Evolutionary conservation across 2,329 filamentous ascomycete genomes (phyloP).

Genomic region (Thelonectria blattea): DNA sequence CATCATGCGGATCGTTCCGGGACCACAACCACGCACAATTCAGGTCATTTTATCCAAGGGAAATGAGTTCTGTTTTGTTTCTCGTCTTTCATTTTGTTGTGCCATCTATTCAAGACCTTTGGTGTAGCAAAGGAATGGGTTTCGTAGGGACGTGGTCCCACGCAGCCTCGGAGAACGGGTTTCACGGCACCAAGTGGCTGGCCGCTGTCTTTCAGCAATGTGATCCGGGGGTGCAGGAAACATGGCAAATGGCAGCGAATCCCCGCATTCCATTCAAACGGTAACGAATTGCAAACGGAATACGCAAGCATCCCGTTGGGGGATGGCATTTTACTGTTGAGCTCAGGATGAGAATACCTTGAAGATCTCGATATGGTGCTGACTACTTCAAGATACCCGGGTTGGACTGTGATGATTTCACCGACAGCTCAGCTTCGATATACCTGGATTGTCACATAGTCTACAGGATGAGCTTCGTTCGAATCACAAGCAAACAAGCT

Average conservation of each 20-base stretch:
- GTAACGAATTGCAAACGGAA: neutral
- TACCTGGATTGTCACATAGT: no score
- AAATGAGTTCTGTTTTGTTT: conserved; percentile 8
- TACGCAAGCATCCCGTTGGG: neutral
- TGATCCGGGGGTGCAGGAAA: neutral
- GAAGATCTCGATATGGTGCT: neutral
- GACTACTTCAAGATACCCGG: neutral
- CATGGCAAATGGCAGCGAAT: neutral
- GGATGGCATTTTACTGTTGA: neutral
- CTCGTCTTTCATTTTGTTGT: neutral
- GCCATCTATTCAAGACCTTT: neutral
- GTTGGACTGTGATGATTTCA: neutral
- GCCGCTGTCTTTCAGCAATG: neutral
- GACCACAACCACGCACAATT: neutral
- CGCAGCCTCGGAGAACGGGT: conserved; percentile 9
- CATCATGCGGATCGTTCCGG: conserved; percentile 18
- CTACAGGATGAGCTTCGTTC: no score
- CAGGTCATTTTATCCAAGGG: conserved; percentile 6
- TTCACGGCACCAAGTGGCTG: conserved; percentile 13
- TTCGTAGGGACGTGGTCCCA: neutral
- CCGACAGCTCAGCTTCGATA: no score
- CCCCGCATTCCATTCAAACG: neutral
- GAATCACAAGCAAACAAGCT: no score
- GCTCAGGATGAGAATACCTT: neutral
- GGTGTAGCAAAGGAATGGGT: conserved; percentile 8